Evolutionary conservation across 2,329 filamentous ascomycete species (phyloP).

Genomic region (Aurifilum marmelostoma): DNA sequence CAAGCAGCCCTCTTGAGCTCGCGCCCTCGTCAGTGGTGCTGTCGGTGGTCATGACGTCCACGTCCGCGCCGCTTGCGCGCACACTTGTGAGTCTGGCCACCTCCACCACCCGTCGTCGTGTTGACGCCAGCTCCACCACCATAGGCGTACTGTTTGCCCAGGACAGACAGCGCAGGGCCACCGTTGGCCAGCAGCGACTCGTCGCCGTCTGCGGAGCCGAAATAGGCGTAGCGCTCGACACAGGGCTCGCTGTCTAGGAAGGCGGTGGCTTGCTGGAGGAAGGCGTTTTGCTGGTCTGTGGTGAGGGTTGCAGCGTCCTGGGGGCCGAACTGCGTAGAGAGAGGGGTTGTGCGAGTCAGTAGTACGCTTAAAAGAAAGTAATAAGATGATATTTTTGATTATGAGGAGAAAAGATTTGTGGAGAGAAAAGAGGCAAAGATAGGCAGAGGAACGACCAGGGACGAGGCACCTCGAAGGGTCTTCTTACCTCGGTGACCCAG

Average conservation of each 20-base stretch:
- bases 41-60: background rate
- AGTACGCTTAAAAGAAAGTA: background rate
- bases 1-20: background rate
- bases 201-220: constrained; percentile 34
- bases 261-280: constrained; percentile 47
- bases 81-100: background rate
- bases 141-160: constrained; percentile 27
- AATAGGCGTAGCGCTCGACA: constrained; percentile 47
- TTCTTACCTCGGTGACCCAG: constrained; percentile 47
- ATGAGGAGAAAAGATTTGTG: too few relatives aligned
- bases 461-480: too few relatives aligned
- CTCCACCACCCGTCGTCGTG: background rate
- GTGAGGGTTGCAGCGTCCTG: constrained; percentile 1
- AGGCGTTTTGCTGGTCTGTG: constrained; percentile 40
- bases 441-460: too few relatives aligned
- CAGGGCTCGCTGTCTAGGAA: constrained; percentile 46
- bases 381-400: too few relatives aligned
- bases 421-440: too few relatives aligned
- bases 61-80: background rate
- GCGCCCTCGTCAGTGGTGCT: background rate
- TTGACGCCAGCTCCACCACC: background rate
- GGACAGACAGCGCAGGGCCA: constrained; percentile 23
- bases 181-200: constrained; percentile 30
- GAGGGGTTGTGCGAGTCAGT: constrained; percentile 37
- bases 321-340: constrained; percentile 9